Base-by-base conservation (phyloP, 805 yeast genomes). In the Zygotorulaspora chibaensis region DNA sequence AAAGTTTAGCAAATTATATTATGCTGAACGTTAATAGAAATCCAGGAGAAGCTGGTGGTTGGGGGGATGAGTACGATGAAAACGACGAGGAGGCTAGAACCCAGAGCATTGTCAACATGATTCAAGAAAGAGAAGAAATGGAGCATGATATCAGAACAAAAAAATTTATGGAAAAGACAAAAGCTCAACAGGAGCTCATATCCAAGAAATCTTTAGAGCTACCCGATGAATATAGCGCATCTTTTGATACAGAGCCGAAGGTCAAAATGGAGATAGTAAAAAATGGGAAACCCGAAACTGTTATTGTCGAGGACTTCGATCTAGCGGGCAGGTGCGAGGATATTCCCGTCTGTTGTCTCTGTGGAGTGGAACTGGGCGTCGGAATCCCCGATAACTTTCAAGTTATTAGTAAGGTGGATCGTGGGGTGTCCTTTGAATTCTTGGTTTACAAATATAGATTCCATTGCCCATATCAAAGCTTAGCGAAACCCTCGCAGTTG, bases 281-380 rank as follows among this genome's bases (percentile, higher is more conserved):
- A 17, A 46, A 56, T 40, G 64, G 61, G 6, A 48, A 49, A 31
- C 46, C 49, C 34, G 52, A 47, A 31, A 47, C 49, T 2, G 53
- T 54, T 7, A 35, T 48, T 23, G 55, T 58, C 8, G 47, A 50
- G n/a, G 65, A 62, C 40, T 58, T 52, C 12, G 48, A 45, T n/a
- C 42, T 49, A 11, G 62, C 61, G 2, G 59, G 72, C 25, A 61
- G 68, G 0, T 59, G 63, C 12, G 62, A 52, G n/a, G 67, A 68
- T 28, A 63, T 70, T 9, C 71, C 75, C 3, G 68, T 73, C 1
- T 83, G 96, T 66, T 76, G 76, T 27, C 64, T 84, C 23, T 88
- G 96, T 67, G 90, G 88, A 0, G 75, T 78, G 0, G 74, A 70
- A 2, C 66, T 88, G n/a, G 93, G 93, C 2, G 77, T 72, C 39